These are phyloP conservation scores for Danielia reshetovae DNA, from an alignment of 805 yeast species.

Conservation along the genomic window DNA sequence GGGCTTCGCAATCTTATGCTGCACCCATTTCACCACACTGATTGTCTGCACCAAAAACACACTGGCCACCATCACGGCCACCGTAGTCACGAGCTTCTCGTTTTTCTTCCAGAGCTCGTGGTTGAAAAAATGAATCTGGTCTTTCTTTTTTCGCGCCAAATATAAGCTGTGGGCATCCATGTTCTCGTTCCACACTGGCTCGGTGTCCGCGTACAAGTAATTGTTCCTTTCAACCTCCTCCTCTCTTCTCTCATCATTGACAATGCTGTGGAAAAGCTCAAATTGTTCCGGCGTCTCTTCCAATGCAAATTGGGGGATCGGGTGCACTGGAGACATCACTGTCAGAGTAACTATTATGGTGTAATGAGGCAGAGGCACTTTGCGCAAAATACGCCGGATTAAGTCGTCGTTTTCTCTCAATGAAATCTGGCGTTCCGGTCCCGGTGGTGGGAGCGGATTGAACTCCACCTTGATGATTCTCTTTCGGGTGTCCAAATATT, in stretches of 20 bases:
- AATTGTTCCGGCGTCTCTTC: slow-evolving; percentile 27
- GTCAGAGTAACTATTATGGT: slow-evolving; percentile 53
- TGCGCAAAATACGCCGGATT: slow-evolving; percentile 55
- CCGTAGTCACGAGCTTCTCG: slow-evolving; percentile 42
- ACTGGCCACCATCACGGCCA: slow-evolving; percentile 23
- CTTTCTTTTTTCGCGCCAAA: slow-evolving; percentile 25
- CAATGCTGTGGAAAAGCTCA: slow-evolving; percentile 54
- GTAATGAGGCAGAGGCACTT: slow-evolving; percentile 70
- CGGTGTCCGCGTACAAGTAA: slow-evolving; percentile 26
- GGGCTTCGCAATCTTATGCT: background rate
- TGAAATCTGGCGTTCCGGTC: slow-evolving; percentile 20
- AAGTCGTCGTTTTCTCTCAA: slow-evolving; percentile 42
- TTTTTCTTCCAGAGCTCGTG: slow-evolving; percentile 47
- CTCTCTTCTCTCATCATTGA: slow-evolving; percentile 47
- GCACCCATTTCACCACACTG: slow-evolving; percentile 1
- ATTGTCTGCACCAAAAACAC: slow-evolving; percentile 16
- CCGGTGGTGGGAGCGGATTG: slow-evolving; percentile 38
- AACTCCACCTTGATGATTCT: slow-evolving; percentile 61
- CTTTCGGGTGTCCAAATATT: slow-evolving; percentile 59
- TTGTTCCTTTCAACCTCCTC: slow-evolving; percentile 55
- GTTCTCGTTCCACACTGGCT: slow-evolving; percentile 15
- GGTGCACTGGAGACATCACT: slow-evolving; percentile 21
- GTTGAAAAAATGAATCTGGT: slow-evolving; percentile 40
- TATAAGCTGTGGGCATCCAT: slow-evolving; percentile 29
- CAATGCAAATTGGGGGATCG: slow-evolving; percentile 28